Percentiles rank a stretch among this genome's conserved stretches.
Conservation (phyloP, 1,139 yeast species). For the Debaryomycetaceae sp. region DNA sequence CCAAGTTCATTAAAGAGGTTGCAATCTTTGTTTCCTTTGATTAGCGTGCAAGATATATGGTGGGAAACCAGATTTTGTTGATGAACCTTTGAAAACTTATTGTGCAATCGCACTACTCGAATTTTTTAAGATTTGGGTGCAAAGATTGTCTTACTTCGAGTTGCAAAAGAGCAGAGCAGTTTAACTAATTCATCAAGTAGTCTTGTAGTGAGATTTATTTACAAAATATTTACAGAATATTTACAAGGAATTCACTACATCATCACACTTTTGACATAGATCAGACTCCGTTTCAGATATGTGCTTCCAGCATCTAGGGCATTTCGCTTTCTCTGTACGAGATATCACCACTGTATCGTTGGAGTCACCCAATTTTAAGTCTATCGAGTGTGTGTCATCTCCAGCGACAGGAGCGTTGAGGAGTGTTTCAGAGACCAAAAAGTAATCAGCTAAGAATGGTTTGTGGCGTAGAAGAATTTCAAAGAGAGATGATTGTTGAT, state of each 20-base stretch:
- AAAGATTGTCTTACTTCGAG: neutral
- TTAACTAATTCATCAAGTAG: no score
- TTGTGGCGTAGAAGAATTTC: conserved; percentile 21
- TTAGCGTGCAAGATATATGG: conserved; percentile 6
- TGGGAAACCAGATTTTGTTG: conserved; percentile 4
- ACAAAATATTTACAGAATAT: no score
- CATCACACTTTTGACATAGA: conserved; percentile 68
- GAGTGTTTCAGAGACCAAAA: conserved; percentile 60
- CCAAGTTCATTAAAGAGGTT: conserved; percentile 3
- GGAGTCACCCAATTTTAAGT: conserved; percentile 21
- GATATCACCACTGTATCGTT: conserved; percentile 34
- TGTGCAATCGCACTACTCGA: neutral
- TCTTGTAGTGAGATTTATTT: no score
- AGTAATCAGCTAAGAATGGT: conserved; percentile 49
- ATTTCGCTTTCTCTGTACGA: conserved; percentile 52
- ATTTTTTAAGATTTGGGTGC: neutral
- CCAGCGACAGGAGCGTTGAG: conserved; percentile 20
- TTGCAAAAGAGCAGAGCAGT: no score
- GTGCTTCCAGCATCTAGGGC: conserved; percentile 94
- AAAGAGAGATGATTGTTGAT: conserved; percentile 8
- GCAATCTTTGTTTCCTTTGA: neutral
- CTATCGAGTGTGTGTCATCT: conserved; percentile 4
- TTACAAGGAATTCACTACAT: conserved; percentile 15
- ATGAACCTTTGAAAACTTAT: neutral
- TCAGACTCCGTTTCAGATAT: conserved; percentile 48